These are phyloP conservation scores for Goffeauzyma gilvescens DNA, from an alignment of 768 basidiomycete genomes.

Conservation along the genomic window DNA sequence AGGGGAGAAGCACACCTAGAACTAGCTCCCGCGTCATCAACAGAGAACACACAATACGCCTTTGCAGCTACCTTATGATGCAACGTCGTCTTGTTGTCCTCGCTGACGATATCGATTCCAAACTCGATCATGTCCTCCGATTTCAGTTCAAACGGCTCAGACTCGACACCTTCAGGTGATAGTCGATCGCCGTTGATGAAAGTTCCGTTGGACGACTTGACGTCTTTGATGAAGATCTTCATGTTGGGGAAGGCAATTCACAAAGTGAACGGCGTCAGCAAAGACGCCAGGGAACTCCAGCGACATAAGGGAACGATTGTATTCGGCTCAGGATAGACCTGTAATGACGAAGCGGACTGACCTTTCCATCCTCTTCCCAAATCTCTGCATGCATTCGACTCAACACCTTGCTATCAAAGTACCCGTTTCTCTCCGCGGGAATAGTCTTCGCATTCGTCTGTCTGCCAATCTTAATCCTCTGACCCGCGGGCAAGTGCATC, in stretches of 20 bases:
- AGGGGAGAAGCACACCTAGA: slow-evolving; percentile 19
- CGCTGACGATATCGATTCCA: slow-evolving; percentile 95
- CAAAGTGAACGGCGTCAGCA: too few relatives aligned
- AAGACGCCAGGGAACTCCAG: too few relatives aligned
- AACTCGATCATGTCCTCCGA: slow-evolving; percentile 95
- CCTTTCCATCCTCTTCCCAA: slow-evolving; percentile 81
- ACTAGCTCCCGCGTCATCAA: slow-evolving; percentile 47
- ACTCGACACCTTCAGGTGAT: slow-evolving; percentile 71
- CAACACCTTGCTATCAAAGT: slow-evolving; percentile 88
- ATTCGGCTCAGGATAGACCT: background rate
- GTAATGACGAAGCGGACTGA: slow-evolving; percentile 33
- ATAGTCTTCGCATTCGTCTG: slow-evolving; percentile 92
- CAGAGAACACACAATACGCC: slow-evolving; percentile 67
- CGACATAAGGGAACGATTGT: background rate
- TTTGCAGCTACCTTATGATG: slow-evolving; percentile 97
- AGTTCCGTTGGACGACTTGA: slow-evolving; percentile 93
- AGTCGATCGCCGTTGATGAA: slow-evolving; percentile 93
- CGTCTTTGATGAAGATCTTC: slow-evolving; percentile 94
- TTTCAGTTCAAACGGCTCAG: slow-evolving; percentile 81
- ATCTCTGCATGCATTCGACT: slow-evolving; percentile 92
- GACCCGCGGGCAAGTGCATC: slow-evolving; percentile 37
- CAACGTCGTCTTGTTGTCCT: slow-evolving; percentile 93
- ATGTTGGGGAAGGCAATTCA: background rate
- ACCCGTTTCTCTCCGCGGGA: slow-evolving; percentile 77
- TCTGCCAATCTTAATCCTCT: slow-evolving; percentile 49